Percentiles rank a stretch among this genome's conserved stretches.
These are phyloP conservation scores for Penicillium desertorum DNA, from an alignment of 495 filamentous ascomycete species.

Conservation along the genomic window DNA sequence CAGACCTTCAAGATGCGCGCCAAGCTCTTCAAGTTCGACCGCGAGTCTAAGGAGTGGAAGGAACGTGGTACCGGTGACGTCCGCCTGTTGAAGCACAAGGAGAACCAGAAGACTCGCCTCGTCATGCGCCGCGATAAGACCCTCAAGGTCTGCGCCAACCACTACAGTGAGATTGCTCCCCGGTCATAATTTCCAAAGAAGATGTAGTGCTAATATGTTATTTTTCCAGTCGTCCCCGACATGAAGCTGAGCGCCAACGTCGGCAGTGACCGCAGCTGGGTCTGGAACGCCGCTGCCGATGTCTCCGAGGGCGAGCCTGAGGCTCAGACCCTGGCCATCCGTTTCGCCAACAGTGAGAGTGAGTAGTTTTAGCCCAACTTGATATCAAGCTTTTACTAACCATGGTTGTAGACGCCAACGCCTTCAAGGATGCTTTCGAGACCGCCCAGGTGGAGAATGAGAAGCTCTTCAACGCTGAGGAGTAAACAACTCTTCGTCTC, in stretches of 20 bases:
- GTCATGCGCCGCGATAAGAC: conserved; percentile 99
- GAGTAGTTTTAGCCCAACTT: conserved; percentile 39
- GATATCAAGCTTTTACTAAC: conserved; percentile 9
- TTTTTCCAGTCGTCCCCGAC: conserved; percentile 81
- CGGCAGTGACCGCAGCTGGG: conserved; percentile 96
- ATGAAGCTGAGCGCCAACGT: conserved; percentile 99
- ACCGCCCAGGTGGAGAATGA: conserved; percentile 98
- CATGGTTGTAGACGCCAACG: conserved; percentile 74
- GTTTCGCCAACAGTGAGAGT: conserved; percentile 98
- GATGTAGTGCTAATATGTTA: conserved; percentile 19
- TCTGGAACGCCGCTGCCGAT: conserved; percentile 98
- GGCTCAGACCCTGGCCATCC: conserved; percentile 92
- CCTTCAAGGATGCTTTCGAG: conserved; percentile 97
- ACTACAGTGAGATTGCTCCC: conserved; percentile 78
- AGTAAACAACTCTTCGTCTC: conserved; percentile 26
- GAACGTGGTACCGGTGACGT: conserved; percentile 98
- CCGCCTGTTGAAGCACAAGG: conserved; percentile 93
- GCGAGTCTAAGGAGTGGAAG: conserved; percentile 93
- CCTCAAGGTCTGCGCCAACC: conserved; percentile 99
- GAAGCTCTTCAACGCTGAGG: conserved; percentile 64
- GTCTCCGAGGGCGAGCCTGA: conserved; percentile 98
- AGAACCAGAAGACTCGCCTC: conserved; percentile 94
- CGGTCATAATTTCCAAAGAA: background rate
- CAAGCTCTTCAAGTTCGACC: conserved; percentile 98
- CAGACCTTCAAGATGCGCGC: conserved; percentile 98